These are phyloP conservation scores for Mycosphaerella sp. DNA, from an alignment of 2,329 filamentous ascomycete species.

Conservation along the genomic window DNA sequence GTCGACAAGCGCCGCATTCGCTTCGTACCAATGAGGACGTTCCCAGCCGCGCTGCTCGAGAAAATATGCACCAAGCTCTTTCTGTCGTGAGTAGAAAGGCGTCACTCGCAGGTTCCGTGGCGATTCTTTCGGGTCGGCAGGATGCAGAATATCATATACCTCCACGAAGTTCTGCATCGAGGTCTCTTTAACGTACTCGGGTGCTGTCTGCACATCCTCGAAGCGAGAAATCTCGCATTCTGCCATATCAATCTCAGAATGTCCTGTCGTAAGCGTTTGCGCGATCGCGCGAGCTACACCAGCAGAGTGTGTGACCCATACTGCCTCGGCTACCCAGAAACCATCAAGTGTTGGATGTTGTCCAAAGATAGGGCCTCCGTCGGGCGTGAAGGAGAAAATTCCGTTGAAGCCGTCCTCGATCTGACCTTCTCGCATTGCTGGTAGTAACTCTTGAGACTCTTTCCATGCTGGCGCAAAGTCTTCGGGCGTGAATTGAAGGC, in stretches of 20 bases:
- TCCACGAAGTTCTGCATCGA: conserved; percentile 57
- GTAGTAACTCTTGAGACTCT: conserved; percentile 49
- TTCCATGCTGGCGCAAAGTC: conserved; percentile 58
- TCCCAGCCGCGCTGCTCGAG: conserved; percentile 57
- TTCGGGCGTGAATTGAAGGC: conserved; percentile 52
- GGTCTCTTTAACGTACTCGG: conserved; percentile 52
- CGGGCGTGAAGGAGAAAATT: conserved; percentile 60
- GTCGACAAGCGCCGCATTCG: conserved; percentile 48
- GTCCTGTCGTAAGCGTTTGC: conserved; percentile 51
- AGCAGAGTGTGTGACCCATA: conserved; percentile 61
- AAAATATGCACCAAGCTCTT: conserved; percentile 53
- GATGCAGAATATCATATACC: conserved; percentile 59
- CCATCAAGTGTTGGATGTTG: conserved; percentile 53
- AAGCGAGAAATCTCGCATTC: conserved; percentile 57
- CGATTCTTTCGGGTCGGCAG: conserved; percentile 51
- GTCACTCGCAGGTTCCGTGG: conserved; percentile 54
- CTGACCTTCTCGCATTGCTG: conserved; percentile 45
- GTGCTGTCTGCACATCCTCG: conserved; percentile 54
- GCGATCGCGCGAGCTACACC: conserved; percentile 57
- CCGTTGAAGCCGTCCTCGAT: conserved; percentile 59
- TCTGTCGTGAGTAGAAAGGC: conserved; percentile 52
- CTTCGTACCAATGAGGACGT: conserved; percentile 56
- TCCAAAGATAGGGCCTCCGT: conserved; percentile 55
- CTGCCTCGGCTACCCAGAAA: conserved; percentile 59
- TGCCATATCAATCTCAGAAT: conserved; percentile 50